These are phyloP conservation scores for Nicotiana tabacum DNA, from an alignment of 257 asterid genomes.

Conservation along the genomic window DNA sequence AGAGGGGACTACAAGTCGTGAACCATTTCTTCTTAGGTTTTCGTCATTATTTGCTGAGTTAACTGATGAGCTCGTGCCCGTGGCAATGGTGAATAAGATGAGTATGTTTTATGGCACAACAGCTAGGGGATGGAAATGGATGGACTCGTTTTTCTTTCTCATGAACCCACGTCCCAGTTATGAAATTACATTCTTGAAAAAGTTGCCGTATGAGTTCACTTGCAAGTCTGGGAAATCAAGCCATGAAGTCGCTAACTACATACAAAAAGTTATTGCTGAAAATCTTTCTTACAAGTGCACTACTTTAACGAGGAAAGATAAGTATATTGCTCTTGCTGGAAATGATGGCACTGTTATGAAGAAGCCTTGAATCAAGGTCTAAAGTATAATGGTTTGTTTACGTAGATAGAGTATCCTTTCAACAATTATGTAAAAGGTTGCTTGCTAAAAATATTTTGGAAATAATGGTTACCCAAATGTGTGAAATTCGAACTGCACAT, in stretches of 20 bases:
- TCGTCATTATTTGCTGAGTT: conserved; percentile 44
- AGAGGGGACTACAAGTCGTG: conserved; percentile 43
- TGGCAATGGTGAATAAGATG: conserved; percentile 36
- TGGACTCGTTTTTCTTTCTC: conserved; percentile 33
- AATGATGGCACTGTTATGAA: conserved; percentile 31
- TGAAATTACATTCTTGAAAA: conserved; percentile 29
- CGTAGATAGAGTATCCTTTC: no score
- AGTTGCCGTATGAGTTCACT: conserved; percentile 26
- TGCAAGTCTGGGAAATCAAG: conserved; percentile 32
- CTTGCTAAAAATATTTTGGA: no score
- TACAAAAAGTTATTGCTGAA: conserved; percentile 26
- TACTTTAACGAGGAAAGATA: conserved; percentile 31
- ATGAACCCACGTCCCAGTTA: conserved; percentile 41
- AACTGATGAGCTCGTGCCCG: conserved; percentile 39
- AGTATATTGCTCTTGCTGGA: conserved; percentile 32
- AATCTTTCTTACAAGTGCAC: conserved; percentile 32
- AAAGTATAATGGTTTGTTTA: no score
- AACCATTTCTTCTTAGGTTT: conserved; percentile 42
- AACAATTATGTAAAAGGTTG: no score
- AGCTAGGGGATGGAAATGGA: conserved; percentile 46
- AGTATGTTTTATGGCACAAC: conserved; percentile 54
- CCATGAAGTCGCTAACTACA: conserved; percentile 37
- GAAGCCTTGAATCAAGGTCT: background rate
- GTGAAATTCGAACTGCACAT: no score
- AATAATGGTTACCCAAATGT: no score